These are phyloP conservation scores for Gaultheria prostrata DNA, from an alignment of 148 eudicot species.

Conservation along the genomic window DNA sequence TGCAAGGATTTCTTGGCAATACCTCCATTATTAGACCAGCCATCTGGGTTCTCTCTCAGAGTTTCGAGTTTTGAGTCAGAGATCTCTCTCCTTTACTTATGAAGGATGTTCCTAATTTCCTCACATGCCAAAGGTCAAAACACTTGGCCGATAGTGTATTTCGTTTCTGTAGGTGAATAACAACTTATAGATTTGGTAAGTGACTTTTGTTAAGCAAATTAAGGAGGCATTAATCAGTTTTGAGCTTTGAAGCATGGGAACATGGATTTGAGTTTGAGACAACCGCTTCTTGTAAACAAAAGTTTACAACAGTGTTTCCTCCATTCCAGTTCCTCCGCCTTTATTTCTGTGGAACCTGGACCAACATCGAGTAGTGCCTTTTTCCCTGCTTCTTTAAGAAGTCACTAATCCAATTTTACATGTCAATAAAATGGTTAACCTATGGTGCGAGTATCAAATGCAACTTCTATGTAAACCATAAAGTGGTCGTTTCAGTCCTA, in stretches of 20 bases:
- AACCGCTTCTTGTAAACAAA: neutral
- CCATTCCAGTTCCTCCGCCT: neutral
- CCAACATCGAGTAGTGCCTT: neutral
- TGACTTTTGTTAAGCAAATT: neutral
- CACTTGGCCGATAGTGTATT: neutral
- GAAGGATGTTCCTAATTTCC: neutral
- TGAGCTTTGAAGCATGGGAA: neutral
- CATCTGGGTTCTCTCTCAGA: neutral
- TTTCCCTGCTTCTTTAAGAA: neutral
- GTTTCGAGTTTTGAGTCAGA: neutral
- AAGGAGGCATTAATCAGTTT: neutral
- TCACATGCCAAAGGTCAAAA: neutral
- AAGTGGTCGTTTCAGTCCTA: neutral
- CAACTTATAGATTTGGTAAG: neutral
- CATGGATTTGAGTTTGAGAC: neutral
- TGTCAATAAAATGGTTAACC: neutral
- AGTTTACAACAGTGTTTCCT: neutral
- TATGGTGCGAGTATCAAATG: neutral
- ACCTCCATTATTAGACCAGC: neutral
- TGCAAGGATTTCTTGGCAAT: neutral
- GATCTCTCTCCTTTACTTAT: neutral
- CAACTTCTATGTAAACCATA: neutral
- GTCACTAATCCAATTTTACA: neutral
- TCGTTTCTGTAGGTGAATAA: neutral
- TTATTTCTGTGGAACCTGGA: neutral